phyloP scores from a whole-genome alignment of 2,329 filamentous ascomycete genomes.

The Ploettnerulaceae sp. region DNA sequence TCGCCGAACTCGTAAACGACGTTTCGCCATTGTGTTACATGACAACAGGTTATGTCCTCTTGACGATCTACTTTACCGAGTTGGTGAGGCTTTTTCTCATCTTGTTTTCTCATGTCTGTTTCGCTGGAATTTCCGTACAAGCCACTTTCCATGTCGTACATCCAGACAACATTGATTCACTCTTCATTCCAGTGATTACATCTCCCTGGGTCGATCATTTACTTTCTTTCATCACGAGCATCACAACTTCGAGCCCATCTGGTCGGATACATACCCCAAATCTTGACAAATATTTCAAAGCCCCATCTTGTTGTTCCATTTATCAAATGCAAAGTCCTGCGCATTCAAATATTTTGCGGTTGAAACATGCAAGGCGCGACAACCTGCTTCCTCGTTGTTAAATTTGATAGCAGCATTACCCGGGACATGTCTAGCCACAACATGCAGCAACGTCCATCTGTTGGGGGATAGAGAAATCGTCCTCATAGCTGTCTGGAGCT shows the following conservation, averaged over 20 bases:
- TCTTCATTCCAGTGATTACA: background rate
- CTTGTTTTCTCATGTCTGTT: constrained; percentile 13
- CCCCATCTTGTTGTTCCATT: constrained; percentile 18
- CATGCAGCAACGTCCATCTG: background rate
- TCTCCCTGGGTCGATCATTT: constrained; percentile 1
- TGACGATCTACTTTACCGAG: constrained; percentile 19
- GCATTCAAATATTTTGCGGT: background rate
- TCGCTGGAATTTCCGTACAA: constrained; percentile 12
- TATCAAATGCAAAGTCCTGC: constrained; percentile 19
- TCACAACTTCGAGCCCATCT: constrained; percentile 1
- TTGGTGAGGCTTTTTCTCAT: too few relatives aligned
- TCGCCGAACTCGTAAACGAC: background rate
- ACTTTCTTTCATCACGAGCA: constrained; percentile 1
- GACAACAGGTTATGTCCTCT: constrained; percentile 17
- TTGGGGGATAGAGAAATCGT: constrained; percentile 8
- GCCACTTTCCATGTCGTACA: constrained; percentile 3
- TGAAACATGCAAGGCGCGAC: background rate
- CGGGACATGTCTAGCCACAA: constrained; percentile 2
- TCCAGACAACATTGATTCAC: constrained; percentile 13
- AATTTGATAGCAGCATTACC: constrained; percentile 8
- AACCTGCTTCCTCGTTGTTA: background rate
- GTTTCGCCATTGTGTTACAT: constrained; percentile 10
- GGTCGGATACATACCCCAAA: too few relatives aligned
- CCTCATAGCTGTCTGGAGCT: constrained; percentile 1
- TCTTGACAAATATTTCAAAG: background rate